Evolutionary conservation across 192 early-diverging fungal species (phyloP).

Genomic region (Linnemannia zychae): DNA sequence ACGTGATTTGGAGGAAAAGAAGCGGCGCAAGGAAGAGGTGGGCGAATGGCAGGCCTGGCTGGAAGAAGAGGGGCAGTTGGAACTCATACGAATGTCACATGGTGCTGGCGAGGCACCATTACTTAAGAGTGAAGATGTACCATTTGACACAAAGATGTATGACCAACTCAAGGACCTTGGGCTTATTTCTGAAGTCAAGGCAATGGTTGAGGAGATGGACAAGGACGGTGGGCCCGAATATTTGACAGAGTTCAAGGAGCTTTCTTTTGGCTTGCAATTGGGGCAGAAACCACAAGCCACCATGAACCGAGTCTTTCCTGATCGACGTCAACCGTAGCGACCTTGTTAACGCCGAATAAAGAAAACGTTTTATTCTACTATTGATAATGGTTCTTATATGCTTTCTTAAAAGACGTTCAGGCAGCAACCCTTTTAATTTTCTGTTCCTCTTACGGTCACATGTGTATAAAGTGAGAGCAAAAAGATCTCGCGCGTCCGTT

Average conservation of each 20-base stretch:
- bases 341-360: background rate
- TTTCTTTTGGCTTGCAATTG: background rate
- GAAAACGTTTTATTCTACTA: too few relatives aligned
- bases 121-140: background rate
- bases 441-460: background rate
- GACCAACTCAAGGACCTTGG: background rate
- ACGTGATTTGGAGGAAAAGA: background rate
- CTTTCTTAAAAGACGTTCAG: too few relatives aligned
- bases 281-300: background rate
- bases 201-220: background rate
- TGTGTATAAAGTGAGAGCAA: background rate
- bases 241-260: background rate
- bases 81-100: background rate
- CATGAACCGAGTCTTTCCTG: background rate
- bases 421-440: too few relatives aligned
- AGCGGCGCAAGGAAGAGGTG: background rate
- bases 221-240: background rate
- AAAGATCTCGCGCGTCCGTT: background rate
- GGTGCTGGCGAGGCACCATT: background rate
- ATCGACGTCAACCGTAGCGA: background rate
- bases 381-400: too few relatives aligned
- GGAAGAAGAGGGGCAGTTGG: background rate
- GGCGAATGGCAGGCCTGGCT: background rate
- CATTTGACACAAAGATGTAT: background rate
- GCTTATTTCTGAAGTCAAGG: background rate